Percentiles rank a stretch among this genome's conserved stretches.
phyloP scores from a whole-genome alignment of 2,329 filamentous ascomycete species.

The Cladosporium austrohemisphaericum region DNA sequence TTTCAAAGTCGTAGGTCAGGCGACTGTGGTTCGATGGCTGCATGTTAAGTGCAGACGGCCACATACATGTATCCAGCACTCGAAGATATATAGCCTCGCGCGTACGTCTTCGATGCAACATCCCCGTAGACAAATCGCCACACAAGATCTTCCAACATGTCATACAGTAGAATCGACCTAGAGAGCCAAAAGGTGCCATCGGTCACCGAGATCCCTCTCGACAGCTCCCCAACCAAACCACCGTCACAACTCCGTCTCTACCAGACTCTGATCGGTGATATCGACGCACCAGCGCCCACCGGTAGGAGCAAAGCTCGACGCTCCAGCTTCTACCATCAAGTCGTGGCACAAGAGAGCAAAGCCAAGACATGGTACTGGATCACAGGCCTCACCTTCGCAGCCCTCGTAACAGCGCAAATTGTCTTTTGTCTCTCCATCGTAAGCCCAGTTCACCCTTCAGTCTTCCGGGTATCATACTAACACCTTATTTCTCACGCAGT shows the following conservation, averaged over 20 bases:
- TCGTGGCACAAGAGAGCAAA: slow-evolving; percentile 7
- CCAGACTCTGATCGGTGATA: slow-evolving; percentile 69
- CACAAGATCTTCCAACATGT: too few species aligned
- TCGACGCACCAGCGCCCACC: slow-evolving; percentile 17
- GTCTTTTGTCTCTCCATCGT: slow-evolving; percentile 15
- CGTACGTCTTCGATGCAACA: too few species aligned
- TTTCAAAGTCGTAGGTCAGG: too few species aligned
- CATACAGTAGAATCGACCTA: too few species aligned
- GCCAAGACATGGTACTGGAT: slow-evolving; percentile 3
- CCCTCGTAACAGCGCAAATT: slow-evolving; percentile 14
- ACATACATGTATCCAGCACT: too few species aligned
- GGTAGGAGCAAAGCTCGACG: neutral
- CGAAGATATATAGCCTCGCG: too few species aligned
- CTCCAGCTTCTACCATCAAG: slow-evolving; percentile 3
- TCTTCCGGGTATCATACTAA: too few species aligned
- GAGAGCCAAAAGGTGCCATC: too few species aligned
- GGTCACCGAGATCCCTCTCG: too few species aligned
- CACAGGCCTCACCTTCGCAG: slow-evolving; percentile 1
- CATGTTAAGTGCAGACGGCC: too few species aligned
- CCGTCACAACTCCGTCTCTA: slow-evolving; percentile 54
- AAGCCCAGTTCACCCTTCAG: neutral
- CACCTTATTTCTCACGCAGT: neutral
- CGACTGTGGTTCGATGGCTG: too few species aligned
- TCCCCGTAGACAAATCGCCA: too few species aligned
- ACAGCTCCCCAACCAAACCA: slow-evolving; percentile 47